Percentiles rank a stretch among this genome's conserved stretches.
Evolutionary conservation across 1,284 basidiomycete genomes (phyloP).

Genomic region (Gomphus bonarii): DNA sequence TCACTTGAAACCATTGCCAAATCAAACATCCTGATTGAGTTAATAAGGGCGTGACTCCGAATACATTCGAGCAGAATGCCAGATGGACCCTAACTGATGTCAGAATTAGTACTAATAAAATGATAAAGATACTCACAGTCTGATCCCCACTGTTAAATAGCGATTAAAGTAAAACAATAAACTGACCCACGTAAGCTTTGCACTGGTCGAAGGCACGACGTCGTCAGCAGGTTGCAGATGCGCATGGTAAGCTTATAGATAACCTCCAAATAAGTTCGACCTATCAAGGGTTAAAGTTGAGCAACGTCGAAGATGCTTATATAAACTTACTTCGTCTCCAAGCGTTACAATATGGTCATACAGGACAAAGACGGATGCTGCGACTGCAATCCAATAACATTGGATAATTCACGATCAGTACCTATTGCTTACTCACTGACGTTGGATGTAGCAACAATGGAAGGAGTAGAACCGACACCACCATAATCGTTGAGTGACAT

Average conservation of each 20-base stretch:
- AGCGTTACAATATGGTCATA: not conserved
- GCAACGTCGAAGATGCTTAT: too few species aligned
- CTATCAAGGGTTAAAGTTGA: not conserved
- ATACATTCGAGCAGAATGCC: constrained; percentile 1
- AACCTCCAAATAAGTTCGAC: constrained; percentile 2
- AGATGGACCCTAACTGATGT: not conserved
- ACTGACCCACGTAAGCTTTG: not conserved
- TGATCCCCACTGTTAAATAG: not conserved
- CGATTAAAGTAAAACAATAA: not conserved
- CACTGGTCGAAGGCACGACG: not conserved
- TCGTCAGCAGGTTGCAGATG: not conserved
- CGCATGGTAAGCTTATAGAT: not conserved
- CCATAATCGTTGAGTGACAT: too few species aligned
- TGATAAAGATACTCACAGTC: not conserved
- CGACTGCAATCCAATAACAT: too few species aligned
- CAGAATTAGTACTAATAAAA: not conserved
- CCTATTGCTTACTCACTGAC: too few species aligned
- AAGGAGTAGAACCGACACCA: too few species aligned
- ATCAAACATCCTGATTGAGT: not conserved
- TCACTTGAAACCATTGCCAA: constrained; percentile 5
- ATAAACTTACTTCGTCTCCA: not conserved
- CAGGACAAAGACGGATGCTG: not conserved
- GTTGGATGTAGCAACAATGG: too few species aligned
- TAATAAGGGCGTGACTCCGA: not conserved
- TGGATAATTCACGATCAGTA: too few species aligned